These are phyloP conservation scores for Aotearoamyces nothofagi DNA, from an alignment of 2,329 filamentous ascomycete species.

Conservation along the genomic window DNA sequence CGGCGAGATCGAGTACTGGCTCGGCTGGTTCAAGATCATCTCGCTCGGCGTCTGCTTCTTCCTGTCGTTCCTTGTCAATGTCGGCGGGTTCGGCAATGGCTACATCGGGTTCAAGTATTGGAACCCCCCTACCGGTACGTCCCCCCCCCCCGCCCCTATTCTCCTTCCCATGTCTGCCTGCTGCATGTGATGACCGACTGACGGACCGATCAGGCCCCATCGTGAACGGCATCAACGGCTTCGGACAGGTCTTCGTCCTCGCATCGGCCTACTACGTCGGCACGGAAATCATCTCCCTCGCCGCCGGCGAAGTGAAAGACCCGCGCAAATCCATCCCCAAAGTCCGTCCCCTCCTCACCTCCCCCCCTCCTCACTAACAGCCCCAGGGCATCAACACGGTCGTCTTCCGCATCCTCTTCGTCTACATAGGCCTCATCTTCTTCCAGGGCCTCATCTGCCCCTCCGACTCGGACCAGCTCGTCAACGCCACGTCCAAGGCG, in stretches of 20 bases:
- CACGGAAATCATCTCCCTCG: slow-evolving; percentile 42
- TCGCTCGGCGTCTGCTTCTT: slow-evolving; percentile 54
- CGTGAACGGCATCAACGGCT: slow-evolving; percentile 48
- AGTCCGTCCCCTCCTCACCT: slow-evolving; percentile 25
- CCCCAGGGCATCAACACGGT: too few species aligned
- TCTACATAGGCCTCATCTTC: slow-evolving; percentile 56
- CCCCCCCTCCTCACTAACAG: too few species aligned
- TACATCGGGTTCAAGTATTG: slow-evolving; percentile 63
- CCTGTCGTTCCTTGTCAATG: slow-evolving; percentile 54
- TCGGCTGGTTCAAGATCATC: too few species aligned
- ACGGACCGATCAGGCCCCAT: slow-evolving; percentile 63
- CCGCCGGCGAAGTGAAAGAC: slow-evolving; percentile 24
- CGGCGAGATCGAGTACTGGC: slow-evolving; percentile 69
- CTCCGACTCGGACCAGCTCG: slow-evolving; percentile 46
- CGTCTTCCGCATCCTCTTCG: slow-evolving; percentile 29
- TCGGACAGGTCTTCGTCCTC: slow-evolving; percentile 52
- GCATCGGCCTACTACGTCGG: slow-evolving; percentile 59
- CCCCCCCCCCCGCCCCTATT: too few species aligned
- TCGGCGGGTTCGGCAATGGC: slow-evolving; percentile 60
- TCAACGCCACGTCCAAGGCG: slow-evolving; percentile 44
- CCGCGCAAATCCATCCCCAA: slow-evolving; percentile 27
- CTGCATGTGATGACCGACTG: too few species aligned
- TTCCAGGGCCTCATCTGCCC: slow-evolving; percentile 65
- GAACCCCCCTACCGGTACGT: too few species aligned
- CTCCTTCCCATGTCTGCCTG: too few species aligned